phyloP scores from a whole-genome alignment of 1,284 basidiomycete genomes.

The Ustilago bromivora region DNA sequence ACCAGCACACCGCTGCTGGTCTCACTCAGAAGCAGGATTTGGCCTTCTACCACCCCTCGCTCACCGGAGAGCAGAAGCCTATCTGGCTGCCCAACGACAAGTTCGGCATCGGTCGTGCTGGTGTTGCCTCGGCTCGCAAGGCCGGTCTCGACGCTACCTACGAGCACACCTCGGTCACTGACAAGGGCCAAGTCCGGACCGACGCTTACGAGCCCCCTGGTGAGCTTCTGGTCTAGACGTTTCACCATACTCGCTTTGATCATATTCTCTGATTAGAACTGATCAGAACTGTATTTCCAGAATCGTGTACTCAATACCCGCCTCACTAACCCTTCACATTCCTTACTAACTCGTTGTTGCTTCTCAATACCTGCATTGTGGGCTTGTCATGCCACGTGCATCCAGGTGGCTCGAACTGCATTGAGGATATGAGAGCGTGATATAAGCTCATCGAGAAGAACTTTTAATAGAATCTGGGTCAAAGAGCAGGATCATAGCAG shows the following conservation, averaged over 20 bases:
- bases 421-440: neutral
- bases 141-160: conserved; percentile 62
- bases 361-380: neutral
- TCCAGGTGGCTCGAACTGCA: neutral
- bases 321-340: neutral
- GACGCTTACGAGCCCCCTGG: conserved; percentile 64
- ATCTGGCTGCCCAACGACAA: conserved; percentile 68
- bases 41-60: conserved; percentile 63
- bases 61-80: conserved; percentile 60
- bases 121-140: conserved; percentile 57
- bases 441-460: neutral
- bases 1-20: conserved; percentile 9
- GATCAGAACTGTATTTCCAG: conserved; percentile 14
- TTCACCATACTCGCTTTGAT: neutral
- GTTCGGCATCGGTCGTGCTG: conserved; percentile 63
- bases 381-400: neutral
- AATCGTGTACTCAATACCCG: conserved; percentile 12
- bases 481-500: neutral
- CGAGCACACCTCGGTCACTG: conserved; percentile 60
- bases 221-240: conserved; percentile 52
- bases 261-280: neutral
- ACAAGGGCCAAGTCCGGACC: conserved; percentile 63
- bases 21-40: conserved; percentile 35
- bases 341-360: neutral
- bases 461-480: neutral